Conservation (phyloP, 1,139 yeast species). For the Meyerozyma athensensis region DNA sequence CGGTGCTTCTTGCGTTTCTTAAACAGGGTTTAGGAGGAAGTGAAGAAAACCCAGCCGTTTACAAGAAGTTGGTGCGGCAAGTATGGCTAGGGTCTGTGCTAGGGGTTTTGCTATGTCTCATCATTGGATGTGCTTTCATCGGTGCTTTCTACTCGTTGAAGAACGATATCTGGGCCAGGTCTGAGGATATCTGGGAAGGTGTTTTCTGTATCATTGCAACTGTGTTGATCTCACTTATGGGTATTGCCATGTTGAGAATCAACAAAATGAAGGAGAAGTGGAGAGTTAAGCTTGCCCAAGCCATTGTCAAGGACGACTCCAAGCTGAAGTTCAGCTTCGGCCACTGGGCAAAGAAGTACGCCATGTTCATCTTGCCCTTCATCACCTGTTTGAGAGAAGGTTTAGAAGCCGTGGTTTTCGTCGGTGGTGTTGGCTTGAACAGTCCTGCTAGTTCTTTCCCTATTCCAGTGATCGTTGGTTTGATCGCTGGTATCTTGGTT, state of each 20-base stretch:
- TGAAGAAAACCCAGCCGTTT: constrained; percentile 15
- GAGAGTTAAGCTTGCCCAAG: constrained; percentile 82
- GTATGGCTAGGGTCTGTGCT: constrained; percentile 74
- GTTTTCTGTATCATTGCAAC: constrained; percentile 79
- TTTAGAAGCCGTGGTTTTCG: constrained; percentile 84
- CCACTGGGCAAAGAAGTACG: constrained; percentile 54
- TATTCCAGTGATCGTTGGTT: constrained; percentile 73
- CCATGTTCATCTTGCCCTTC: constrained; percentile 74
- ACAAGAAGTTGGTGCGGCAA: constrained; percentile 38
- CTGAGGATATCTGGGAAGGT: constrained; percentile 96
- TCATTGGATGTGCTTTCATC: constrained; percentile 81
- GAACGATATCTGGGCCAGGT: constrained; percentile 74
- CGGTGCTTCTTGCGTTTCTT: constrained; percentile 20
- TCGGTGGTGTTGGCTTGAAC: constrained; percentile 84
- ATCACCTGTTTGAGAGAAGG: constrained; percentile 88
- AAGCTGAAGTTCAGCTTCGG: constrained; percentile 32
- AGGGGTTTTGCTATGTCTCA: constrained; percentile 71
- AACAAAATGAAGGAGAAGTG: constrained; percentile 90
- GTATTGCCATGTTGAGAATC: constrained; percentile 84
- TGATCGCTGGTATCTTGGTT: constrained; percentile 64
- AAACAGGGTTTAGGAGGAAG: constrained; percentile 20
- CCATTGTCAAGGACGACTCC: constrained; percentile 47
- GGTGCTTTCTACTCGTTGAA: constrained; percentile 78
- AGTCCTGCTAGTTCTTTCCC: constrained; percentile 80
- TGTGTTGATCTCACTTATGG: constrained; percentile 81